Percentiles rank a stretch among this genome's conserved stretches.
phyloP scores from a whole-genome alignment of 1,139 yeast species.

The Taphrina communis region DNA sequence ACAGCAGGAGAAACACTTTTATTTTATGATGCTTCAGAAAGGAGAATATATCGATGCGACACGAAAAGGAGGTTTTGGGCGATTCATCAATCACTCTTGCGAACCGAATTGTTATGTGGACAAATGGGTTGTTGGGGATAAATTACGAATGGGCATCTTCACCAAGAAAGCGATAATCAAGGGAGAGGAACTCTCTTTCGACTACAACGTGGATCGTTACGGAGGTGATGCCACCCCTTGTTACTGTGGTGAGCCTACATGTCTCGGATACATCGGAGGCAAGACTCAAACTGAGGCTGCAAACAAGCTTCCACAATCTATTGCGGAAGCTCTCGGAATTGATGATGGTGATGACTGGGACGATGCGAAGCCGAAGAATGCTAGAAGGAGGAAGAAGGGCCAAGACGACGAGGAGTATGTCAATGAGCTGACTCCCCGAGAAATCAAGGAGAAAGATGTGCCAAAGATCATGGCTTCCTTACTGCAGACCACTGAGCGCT shows the following conservation, averaged over 20 bases:
- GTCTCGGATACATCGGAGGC: conserved; percentile 93
- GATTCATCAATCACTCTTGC: conserved; percentile 95
- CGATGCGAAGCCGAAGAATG: conserved; percentile 55
- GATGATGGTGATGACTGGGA: conserved; percentile 58
- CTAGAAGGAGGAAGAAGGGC: conserved; percentile 50
- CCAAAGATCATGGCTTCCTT: conserved; percentile 81
- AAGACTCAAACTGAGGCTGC: conserved; percentile 82
- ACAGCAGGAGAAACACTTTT: conserved; percentile 79
- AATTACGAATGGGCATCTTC: conserved; percentile 91
- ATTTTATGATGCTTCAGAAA: conserved; percentile 95
- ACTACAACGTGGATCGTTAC: conserved; percentile 93
- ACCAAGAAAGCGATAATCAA: conserved; percentile 71
- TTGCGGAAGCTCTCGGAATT: conserved; percentile 86
- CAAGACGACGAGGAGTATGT: conserved; percentile 66
- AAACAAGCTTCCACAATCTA: conserved; percentile 79
- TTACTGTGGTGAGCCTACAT: conserved; percentile 90
- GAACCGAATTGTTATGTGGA: conserved; percentile 93
- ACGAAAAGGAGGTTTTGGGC: conserved; percentile 78
- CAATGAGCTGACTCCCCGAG: conserved; percentile 63
- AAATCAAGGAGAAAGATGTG: conserved; percentile 61
- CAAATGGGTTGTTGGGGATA: conserved; percentile 95
- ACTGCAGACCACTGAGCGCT: conserved; percentile 74
- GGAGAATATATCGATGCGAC: conserved; percentile 96
- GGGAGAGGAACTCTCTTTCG: conserved; percentile 94
- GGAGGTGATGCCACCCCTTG: conserved; percentile 95